Percentiles rank a stretch among this genome's conserved stretches.
Conservation (phyloP, 148 eudicot genomes). For the Diospyros lotus region DNA sequence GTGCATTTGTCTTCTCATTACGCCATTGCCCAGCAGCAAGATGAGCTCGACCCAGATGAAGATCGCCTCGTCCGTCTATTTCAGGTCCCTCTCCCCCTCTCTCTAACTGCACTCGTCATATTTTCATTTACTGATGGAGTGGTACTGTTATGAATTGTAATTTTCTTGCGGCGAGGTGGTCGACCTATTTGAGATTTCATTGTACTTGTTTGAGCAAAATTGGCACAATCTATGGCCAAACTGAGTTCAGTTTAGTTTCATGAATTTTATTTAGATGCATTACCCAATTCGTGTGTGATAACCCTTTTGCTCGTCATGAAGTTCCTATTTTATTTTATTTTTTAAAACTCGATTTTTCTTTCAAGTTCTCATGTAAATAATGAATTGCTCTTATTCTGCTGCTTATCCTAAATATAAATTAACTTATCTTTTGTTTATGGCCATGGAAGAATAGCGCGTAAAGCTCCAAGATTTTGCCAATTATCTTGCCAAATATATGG, state of each 20-base stretch:
- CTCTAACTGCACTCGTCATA: not conserved
- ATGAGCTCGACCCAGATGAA: constrained; percentile 55
- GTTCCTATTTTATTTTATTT: not conserved
- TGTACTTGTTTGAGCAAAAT: not conserved
- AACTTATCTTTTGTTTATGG: not conserved
- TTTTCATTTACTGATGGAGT: not conserved
- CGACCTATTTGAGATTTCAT: not conserved
- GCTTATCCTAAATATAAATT: not conserved
- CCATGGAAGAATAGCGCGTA: not conserved
- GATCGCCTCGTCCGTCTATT: constrained; percentile 50
- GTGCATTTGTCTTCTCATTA: constrained; percentile 7
- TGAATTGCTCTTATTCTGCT: not conserved
- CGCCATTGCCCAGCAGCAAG: constrained; percentile 48
- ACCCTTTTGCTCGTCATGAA: not conserved
- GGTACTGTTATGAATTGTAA: not conserved
- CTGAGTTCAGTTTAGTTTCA: not conserved
- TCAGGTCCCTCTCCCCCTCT: constrained; percentile 36
- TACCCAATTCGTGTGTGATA: not conserved
- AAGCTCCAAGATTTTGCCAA: not conserved
- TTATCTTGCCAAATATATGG: not conserved
- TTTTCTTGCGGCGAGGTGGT: not conserved
- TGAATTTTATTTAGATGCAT: not conserved
- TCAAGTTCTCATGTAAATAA: not conserved
- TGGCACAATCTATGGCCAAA: not conserved
- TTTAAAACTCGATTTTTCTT: not conserved